These are phyloP conservation scores for Senna siamea DNA, from an alignment of 306 rosid genomes.

Conservation along the genomic window DNA sequence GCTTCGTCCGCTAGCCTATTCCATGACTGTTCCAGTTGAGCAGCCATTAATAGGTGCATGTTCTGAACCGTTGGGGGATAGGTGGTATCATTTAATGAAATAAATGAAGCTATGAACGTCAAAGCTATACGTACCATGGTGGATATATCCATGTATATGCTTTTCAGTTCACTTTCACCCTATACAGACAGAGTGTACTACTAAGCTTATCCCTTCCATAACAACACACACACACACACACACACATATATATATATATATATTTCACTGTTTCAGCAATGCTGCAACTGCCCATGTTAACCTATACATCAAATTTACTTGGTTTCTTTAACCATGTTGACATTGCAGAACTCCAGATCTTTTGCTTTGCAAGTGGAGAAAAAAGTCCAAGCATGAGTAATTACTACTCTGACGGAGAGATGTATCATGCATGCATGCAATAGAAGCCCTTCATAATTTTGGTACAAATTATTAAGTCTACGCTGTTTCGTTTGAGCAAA, in stretches of 20 bases:
- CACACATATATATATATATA: no score
- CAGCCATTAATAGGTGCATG: slow-evolving; percentile 47
- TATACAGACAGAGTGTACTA: no score
- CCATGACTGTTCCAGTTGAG: background rate
- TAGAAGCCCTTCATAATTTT: background rate
- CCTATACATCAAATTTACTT: no score
- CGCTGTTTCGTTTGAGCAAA: background rate
- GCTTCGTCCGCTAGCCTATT: slow-evolving; percentile 38
- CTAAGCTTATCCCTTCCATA: no score
- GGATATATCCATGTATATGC: no score
- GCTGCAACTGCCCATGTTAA: no score
- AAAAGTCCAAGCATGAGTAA: background rate
- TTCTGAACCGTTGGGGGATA: slow-evolving; percentile 57
- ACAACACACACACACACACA: no score
- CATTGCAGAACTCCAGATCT: no score
- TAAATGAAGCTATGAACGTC: background rate
- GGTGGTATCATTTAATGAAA: slow-evolving; percentile 42
- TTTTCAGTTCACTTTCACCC: no score
- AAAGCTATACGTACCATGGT: no score
- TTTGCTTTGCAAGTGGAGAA: background rate
- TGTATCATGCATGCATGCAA: background rate
- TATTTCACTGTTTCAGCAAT: no score
- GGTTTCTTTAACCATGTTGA: no score
- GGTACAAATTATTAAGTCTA: background rate
- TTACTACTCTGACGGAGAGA: background rate